A percentile compares a stretch with the other conserved stretches of the same genome.
Evolutionary conservation across 176 grass and related monocot genomes (phyloP).

Genomic region (Cenchrus fungigraminus): DNA sequence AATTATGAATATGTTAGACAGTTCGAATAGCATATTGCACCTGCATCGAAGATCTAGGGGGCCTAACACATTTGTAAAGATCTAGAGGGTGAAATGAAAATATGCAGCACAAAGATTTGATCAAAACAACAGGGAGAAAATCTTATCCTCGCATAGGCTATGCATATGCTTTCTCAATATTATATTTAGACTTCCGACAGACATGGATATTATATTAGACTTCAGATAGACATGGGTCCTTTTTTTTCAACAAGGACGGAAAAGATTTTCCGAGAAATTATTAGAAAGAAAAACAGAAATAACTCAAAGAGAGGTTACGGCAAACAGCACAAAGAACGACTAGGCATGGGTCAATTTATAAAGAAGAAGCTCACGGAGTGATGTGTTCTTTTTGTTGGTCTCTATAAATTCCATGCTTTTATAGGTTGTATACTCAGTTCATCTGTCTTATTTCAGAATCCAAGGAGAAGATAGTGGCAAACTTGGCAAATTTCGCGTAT

Average conservation of each 20-base stretch:
- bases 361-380: neutral
- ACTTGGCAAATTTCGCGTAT: conserved; percentile 87
- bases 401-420: neutral
- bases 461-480: conserved; percentile 88
- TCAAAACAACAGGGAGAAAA: neutral
- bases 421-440: neutral
- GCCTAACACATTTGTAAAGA: neutral
- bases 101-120: neutral
- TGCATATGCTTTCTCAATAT: neutral
- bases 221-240: neutral
- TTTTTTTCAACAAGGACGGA: no score
- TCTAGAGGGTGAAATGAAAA: neutral
- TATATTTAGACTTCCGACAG: neutral
- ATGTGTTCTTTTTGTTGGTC: neutral
- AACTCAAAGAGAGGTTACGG: no score
- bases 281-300: no score
- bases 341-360: neutral
- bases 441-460: conserved; percentile 49
- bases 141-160: no score
- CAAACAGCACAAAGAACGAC: no score
- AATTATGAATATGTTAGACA: neutral
- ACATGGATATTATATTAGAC: neutral
- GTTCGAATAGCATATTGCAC: neutral
- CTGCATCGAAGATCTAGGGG: neutral
- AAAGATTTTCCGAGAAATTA: no score